These are phyloP conservation scores for Arthrobotrys megalospora DNA, from an alignment of 2,329 filamentous ascomycete species.

Conservation along the genomic window DNA sequence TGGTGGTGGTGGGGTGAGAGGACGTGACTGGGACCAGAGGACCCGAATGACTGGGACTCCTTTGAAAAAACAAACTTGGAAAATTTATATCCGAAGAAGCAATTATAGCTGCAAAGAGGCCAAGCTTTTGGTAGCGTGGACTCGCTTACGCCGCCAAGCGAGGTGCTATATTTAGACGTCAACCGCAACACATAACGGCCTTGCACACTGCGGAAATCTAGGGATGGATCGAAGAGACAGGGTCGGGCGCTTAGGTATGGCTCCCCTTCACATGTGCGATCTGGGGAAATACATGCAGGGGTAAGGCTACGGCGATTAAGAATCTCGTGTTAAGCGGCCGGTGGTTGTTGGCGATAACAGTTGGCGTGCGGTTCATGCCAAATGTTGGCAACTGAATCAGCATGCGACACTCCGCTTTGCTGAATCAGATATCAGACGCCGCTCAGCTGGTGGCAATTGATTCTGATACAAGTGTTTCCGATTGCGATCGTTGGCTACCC, in stretches of 20 bases:
- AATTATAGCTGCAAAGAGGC: conserved; percentile 28
- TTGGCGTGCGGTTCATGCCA: no score
- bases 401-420: no score
- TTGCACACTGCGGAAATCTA: no score
- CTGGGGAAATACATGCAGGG: no score
- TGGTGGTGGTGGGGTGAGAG: not conserved
- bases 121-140: conserved; percentile 52
- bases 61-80: not conserved
- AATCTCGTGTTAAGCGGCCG: no score
- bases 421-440: no score
- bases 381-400: no score
- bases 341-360: no score
- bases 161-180: conserved; percentile 61
- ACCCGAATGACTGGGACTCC: conserved; percentile 13
- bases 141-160: conserved; percentile 53
- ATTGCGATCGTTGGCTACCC: conserved; percentile 2
- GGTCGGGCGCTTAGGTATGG: conserved; percentile 16
- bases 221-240: no score
- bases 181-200: conserved; percentile 40
- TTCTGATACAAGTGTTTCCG: conserved; percentile 6
- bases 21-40: not conserved
- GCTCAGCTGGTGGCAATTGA: no score
- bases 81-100: conserved; percentile 57
- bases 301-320: no score
- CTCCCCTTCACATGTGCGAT: no score